Evolutionary conservation across 164 flowering plant genomes (phyloP).

Genomic region (Piper longum): DNA sequence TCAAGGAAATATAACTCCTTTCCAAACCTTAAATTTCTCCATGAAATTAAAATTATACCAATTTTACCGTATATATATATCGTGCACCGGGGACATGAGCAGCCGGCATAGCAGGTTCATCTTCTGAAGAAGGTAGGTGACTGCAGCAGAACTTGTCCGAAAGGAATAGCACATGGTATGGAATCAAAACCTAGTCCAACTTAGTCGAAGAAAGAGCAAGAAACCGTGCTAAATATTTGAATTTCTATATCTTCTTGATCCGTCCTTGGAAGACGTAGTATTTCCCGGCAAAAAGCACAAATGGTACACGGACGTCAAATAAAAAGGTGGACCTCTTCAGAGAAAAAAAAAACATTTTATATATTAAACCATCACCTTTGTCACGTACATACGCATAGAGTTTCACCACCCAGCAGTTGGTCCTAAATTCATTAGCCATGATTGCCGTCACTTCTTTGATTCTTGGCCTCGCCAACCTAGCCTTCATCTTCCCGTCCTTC

Average conservation of each 20-base stretch:
- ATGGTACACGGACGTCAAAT: neutral
- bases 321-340: slow-evolving; percentile 2
- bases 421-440: slow-evolving; percentile 3
- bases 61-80: neutral
- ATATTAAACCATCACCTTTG: too few species aligned
- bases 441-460: slow-evolving; percentile 7
- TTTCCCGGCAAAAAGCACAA: neutral
- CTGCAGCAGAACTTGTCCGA: too few species aligned
- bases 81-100: too few species aligned
- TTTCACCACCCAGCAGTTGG: too few species aligned
- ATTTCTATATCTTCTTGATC: neutral
- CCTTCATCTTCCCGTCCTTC: slow-evolving; percentile 4
- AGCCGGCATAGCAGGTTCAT: too few species aligned
- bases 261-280: neutral
- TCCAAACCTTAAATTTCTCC: too few species aligned
- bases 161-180: too few species aligned
- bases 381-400: too few species aligned
- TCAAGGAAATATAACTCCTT: too few species aligned
- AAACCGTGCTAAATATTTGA: neutral
- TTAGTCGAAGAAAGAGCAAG: neutral
- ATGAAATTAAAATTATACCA: too few species aligned
- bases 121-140: too few species aligned
- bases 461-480: slow-evolving; percentile 5
- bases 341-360: too few species aligned
- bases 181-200: neutral